These are phyloP conservation scores for Discostella stelligera DNA, from an alignment of 352 stramenopile genomes.

Conservation along the genomic window DNA sequence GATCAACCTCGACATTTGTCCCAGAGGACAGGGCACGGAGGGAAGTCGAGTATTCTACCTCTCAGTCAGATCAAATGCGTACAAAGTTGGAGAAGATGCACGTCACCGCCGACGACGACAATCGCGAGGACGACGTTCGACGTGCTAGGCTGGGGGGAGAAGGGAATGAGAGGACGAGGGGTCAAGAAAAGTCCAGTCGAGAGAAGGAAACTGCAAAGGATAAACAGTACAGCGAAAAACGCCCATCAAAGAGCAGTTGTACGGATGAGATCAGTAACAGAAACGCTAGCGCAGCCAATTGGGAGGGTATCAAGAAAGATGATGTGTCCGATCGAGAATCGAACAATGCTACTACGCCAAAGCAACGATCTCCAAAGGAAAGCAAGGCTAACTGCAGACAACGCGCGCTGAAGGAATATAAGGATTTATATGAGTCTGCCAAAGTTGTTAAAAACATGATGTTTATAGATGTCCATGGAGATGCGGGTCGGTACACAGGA, in stretches of 20 bases:
- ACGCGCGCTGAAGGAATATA: conserved; percentile 31
- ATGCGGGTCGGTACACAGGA: conserved; percentile 35
- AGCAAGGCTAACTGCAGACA: background rate
- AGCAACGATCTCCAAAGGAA: background rate
- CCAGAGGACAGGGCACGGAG: background rate
- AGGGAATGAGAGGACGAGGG: conserved; percentile 34
- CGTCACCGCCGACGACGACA: conserved; percentile 31
- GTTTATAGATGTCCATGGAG: conserved; percentile 44
- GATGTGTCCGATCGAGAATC: background rate
- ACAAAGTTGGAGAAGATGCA: conserved; percentile 13
- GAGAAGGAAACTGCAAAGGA: conserved; percentile 14
- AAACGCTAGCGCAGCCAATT: background rate
- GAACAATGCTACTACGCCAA: background rate
- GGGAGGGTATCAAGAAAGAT: background rate
- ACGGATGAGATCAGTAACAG: conserved; percentile 14
- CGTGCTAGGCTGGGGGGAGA: conserved; percentile 33
- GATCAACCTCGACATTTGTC: background rate
- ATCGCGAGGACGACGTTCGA: conserved; percentile 29
- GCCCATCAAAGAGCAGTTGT: background rate
- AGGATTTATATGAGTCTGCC: conserved; percentile 31
- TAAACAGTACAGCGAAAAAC: background rate
- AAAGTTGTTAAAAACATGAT: conserved; percentile 46
- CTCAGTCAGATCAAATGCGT: conserved; percentile 11
- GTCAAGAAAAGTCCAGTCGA: conserved; percentile 36
- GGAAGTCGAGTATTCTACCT: background rate